phyloP scores from a whole-genome alignment of 208 protist genomes.

The Wallacemonas rigidus region DNA sequence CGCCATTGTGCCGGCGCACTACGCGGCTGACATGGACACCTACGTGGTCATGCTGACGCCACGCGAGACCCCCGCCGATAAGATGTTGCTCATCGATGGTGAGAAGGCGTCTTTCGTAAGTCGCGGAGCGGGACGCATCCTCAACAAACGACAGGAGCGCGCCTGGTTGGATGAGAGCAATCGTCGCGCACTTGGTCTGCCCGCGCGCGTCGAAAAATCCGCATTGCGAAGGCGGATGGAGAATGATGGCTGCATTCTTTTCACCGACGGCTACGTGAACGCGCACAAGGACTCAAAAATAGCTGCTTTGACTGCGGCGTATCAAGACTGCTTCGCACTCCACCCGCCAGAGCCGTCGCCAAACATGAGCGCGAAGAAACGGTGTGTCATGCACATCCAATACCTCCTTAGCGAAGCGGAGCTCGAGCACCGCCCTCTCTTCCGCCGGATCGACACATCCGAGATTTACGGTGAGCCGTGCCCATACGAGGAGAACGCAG shows the following conservation, averaged over 20 bases:
- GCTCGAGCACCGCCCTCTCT: slow-evolving; percentile 6
- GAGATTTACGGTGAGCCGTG: slow-evolving; percentile 4
- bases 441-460: neutral
- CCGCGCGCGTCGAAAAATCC: neutral
- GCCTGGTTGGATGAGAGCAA: slow-evolving; percentile 5
- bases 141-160: slow-evolving; percentile 1
- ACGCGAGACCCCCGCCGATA: neutral
- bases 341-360: neutral
- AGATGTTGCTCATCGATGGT: slow-evolving; percentile 7
- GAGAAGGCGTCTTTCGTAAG: slow-evolving; percentile 6
- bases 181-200: slow-evolving; percentile 3
- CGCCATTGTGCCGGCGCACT: neutral
- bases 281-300: neutral
- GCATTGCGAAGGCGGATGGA: slow-evolving; percentile 2
- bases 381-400: neutral
- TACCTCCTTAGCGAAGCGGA: slow-evolving; percentile 5
- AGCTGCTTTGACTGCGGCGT: neutral
- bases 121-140: neutral
- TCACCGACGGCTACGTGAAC: slow-evolving; percentile 2
- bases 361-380: neutral
- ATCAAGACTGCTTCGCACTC: neutral
- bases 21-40: slow-evolving; percentile 6
- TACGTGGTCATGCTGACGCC: slow-evolving; percentile 3
- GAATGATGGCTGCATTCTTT: slow-evolving; percentile 4
- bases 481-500: neutral